Percentiles rank a stretch among this genome's conserved stretches.
Conservation (phyloP, 2,329 filamentous ascomycete genomes). For the Beauveria caledonica region DNA sequence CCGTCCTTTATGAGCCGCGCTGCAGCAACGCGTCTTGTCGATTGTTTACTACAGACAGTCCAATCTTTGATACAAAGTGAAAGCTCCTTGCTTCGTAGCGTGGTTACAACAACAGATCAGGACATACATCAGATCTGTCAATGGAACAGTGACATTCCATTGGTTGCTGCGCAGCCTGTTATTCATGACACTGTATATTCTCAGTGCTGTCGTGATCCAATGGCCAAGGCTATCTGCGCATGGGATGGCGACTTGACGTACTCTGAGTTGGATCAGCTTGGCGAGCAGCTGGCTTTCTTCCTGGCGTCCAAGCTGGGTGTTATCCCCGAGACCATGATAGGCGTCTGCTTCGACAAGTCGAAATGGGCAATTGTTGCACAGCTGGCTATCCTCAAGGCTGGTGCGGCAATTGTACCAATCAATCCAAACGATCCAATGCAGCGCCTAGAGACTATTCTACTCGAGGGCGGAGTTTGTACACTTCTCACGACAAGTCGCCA, state of each 20-base stretch:
- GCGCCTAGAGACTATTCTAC: neutral
- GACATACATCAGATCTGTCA: neutral
- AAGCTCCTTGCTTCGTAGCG: neutral
- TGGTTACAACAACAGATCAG: neutral
- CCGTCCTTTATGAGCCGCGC: neutral
- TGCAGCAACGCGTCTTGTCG: neutral
- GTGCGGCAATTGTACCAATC: slow-evolving; percentile 2
- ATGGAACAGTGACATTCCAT: neutral
- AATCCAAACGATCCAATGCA: neutral
- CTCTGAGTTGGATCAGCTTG: slow-evolving; percentile 4
- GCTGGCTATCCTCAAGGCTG: slow-evolving; percentile 9
- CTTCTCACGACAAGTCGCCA: neutral
- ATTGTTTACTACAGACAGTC: neutral
- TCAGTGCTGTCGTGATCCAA: neutral
- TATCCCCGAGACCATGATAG: neutral
- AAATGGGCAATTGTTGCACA: slow-evolving; percentile 2
- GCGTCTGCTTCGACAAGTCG: slow-evolving; percentile 9
- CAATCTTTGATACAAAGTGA: neutral
- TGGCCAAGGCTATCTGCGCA: slow-evolving; percentile 3
- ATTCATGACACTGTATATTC: neutral
- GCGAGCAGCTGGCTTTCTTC: neutral
- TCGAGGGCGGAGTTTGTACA: neutral
- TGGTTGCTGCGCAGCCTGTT: neutral
- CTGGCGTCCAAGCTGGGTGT: neutral
- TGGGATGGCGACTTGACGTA: slow-evolving; percentile 14